phyloP scores from a whole-genome alignment of 129 eudicot species.

The Pulicaria dysenterica region DNA sequence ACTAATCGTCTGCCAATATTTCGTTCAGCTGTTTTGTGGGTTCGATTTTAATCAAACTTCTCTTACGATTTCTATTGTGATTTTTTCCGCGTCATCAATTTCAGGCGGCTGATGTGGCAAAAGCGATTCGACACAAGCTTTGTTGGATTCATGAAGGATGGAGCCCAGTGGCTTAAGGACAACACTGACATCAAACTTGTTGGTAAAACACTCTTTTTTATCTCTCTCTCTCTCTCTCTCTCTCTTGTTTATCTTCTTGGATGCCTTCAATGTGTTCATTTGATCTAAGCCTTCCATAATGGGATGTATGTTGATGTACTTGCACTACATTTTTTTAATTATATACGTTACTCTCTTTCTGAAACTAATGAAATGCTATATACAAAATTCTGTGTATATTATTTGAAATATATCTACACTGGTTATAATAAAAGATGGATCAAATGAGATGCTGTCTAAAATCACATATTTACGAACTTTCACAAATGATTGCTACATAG shows the following conservation, averaged over 20 bases:
- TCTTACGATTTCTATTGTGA: not conserved
- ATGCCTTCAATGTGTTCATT: not conserved
- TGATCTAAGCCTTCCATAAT: not conserved
- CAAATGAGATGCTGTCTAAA: no score
- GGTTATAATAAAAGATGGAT: no score
- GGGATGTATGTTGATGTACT: not conserved
- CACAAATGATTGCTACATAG: no score
- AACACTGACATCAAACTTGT: constrained; percentile 75
- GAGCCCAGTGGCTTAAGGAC: constrained; percentile 65
- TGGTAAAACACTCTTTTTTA: constrained; percentile 35
- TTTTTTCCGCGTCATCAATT: not conserved
- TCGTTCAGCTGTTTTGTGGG: no score
- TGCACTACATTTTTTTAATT: not conserved
- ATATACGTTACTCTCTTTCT: no score
- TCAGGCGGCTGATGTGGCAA: constrained; percentile 56
- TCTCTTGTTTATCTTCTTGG: not conserved
- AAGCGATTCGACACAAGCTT: constrained; percentile 57
- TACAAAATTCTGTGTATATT: no score
- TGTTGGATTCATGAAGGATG: constrained; percentile 64
- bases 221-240: not conserved
- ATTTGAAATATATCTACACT: no score
- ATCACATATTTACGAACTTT: no score
- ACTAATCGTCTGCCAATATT: no score
- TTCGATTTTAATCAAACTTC: not conserved
- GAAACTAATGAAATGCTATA: no score